These are phyloP conservation scores for Epichloe aotearoae DNA, from an alignment of 2,329 filamentous ascomycete genomes.

Conservation along the genomic window DNA sequence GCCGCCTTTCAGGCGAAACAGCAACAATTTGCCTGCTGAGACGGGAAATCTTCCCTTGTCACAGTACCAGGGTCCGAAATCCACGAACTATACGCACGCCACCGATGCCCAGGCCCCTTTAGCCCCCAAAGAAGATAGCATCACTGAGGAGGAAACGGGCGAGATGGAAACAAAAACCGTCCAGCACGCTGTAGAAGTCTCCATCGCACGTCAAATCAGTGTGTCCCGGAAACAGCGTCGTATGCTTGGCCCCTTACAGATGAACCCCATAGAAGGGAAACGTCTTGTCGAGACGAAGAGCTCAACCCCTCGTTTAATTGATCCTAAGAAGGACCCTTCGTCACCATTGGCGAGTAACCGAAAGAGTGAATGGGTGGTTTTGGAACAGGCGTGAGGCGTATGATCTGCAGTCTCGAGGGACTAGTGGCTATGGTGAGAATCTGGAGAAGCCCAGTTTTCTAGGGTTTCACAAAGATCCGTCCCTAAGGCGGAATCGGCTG, in stretches of 20 bases:
- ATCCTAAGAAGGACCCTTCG: slow-evolving; percentile 17
- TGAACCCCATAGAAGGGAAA: slow-evolving; percentile 3
- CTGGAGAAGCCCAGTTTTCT: neutral
- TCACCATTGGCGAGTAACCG: slow-evolving; percentile 26
- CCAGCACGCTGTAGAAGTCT: slow-evolving; percentile 47
- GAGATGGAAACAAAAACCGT: slow-evolving; percentile 20
- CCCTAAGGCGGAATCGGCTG: neutral
- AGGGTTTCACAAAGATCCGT: neutral
- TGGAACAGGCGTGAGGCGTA: slow-evolving; percentile 29
- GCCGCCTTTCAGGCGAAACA: neutral
- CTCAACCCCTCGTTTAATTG: slow-evolving; percentile 34
- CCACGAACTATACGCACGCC: neutral
- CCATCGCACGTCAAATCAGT: slow-evolving; percentile 55
- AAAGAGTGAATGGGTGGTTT: slow-evolving; percentile 39
- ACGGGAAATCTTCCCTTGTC: neutral
- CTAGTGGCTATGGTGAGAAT: neutral
- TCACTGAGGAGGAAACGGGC: slow-evolving; percentile 4
- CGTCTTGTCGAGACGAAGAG: slow-evolving; percentile 24
- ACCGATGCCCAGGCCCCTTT: neutral
- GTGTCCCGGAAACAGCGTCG: slow-evolving; percentile 48
- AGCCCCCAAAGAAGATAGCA: neutral
- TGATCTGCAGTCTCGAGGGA: neutral
- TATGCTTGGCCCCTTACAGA: slow-evolving; percentile 41
- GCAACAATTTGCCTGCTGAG: neutral
- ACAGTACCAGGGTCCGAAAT: neutral